Base-by-base conservation (phyloP, 106 monocot genomes). In the Allium sativum region DNA sequence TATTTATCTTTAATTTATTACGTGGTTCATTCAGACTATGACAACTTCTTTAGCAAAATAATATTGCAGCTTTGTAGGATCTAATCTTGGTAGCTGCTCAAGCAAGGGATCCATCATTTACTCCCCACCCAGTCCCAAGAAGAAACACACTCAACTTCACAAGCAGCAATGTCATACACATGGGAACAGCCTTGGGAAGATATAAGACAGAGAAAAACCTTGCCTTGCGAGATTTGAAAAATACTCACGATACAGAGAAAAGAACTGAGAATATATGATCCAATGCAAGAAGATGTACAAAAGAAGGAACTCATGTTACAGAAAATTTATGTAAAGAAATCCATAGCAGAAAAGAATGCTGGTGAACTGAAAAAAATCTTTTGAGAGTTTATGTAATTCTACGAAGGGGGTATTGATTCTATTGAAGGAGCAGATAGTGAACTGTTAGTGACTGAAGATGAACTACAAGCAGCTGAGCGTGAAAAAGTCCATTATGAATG, bases 401-500 rank as follows among this genome's bases (percentile, higher is more conserved):
- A 72, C 75, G 44, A 82, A 91, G 74, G 84, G 42, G n/a, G 96
- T 60, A 77, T 98, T 58, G 76, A 80, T 64, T 66, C 79, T 42
- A 80, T 85, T 58, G 91, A 91, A 55, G 66, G 42, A 62, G 74
- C 88, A 45, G 96, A 91, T 62, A 31, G 53, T 42, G 84, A 98
- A 64, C 54, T 98, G 53, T 43, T 80, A 59, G 64, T 58, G 42
- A 74, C 74, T 67, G 87, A 98, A 67, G 79, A 98, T 40, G 70
- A 88, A 59, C 56, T 91, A 14, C 81, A 40, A 20, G 64, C 73
- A 14, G 75, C 82, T 48, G 82, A 98, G 16, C 77, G 65, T 45
- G 84, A 91, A 56, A 91, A 70, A 66, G 31, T 53, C 48, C 83
- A 98, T 64, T 98, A 98, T 76, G 80, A 98, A 71, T 60, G 67